Evolutionary conservation across 1,284 basidiomycete species (phyloP).

Genomic region (Athelia psychrophila): DNA sequence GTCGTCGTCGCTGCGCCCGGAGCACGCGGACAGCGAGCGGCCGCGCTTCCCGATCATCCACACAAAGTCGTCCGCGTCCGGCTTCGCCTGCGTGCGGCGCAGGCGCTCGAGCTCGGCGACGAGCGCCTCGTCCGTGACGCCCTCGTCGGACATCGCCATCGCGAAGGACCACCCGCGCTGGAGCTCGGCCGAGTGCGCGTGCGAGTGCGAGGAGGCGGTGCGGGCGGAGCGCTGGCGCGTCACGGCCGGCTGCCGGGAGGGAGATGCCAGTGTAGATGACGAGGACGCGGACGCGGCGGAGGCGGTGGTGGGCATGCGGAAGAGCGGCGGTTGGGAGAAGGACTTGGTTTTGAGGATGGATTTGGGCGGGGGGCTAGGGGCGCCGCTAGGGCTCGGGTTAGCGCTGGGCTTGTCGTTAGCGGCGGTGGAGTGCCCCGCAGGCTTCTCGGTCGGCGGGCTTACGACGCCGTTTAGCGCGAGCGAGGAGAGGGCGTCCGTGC

Average conservation of each 20-base stretch:
- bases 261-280: not conserved
- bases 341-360: not conserved
- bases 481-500: not conserved
- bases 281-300: too few relatives aligned
- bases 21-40: not conserved
- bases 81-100: slow-evolving; percentile 15
- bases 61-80: not conserved
- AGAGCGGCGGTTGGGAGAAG: not conserved
- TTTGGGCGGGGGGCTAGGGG: too few relatives aligned
- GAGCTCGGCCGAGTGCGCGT: slow-evolving; percentile 1
- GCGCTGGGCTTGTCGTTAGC: too few relatives aligned
- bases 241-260: not conserved
- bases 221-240: not conserved
- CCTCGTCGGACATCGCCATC: slow-evolving; percentile 46
- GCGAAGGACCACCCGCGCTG: slow-evolving; percentile 37
- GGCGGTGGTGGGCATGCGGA: too few relatives aligned
- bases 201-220: slow-evolving; percentile 6
- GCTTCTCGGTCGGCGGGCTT: not conserved
- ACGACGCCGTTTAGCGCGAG: not conserved
- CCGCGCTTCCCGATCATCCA: not conserved
- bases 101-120: slow-evolving; percentile 42
- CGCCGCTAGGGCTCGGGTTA: too few relatives aligned
- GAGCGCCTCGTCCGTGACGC: slow-evolving; percentile 43
- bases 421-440: not conserved
- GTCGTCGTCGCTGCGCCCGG: slow-evolving; percentile 5